Evolutionary conservation across 1,139 yeast genomes (phyloP).

Genomic region (Suhomyces guaymorum): DNA sequence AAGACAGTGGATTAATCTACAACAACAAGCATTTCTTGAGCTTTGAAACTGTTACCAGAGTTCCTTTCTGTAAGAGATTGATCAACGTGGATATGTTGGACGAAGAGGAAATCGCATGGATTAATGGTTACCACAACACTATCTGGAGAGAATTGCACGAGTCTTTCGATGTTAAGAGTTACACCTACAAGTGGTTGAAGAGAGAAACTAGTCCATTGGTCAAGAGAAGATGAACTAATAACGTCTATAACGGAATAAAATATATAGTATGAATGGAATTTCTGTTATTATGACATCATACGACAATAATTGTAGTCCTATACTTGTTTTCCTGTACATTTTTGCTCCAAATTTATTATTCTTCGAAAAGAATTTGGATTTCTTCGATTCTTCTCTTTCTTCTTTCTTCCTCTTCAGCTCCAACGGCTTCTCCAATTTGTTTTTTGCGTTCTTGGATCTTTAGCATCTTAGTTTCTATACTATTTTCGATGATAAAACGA

Average conservation of each 20-base stretch:
- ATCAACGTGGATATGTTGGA: conserved; percentile 61
- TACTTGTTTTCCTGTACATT: too few species aligned
- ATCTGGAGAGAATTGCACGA: conserved; percentile 60
- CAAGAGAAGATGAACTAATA: conserved; percentile 5
- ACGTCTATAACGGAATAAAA: too few species aligned
- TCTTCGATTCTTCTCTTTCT: conserved; percentile 77
- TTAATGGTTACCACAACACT: conserved; percentile 65
- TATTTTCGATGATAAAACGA: conserved; percentile 77
- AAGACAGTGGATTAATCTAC: conserved; percentile 46
- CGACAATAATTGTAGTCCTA: too few species aligned
- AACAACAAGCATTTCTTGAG: conserved; percentile 61
- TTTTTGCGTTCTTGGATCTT: conserved; percentile 84
- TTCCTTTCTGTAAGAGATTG: conserved; percentile 79
- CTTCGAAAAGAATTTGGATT: conserved; percentile 72
- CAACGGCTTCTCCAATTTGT: conserved; percentile 83
- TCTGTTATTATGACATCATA: too few species aligned
- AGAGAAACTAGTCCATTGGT: conserved; percentile 60
- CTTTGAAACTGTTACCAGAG: conserved; percentile 84
- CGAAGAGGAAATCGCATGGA: conserved; percentile 61
- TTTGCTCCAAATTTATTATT: conserved; percentile 26
- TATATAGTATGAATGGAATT: neutral
- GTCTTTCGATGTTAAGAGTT: conserved; percentile 49
- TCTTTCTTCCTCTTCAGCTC: conserved; percentile 75
- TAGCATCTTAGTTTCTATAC: conserved; percentile 91
- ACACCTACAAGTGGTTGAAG: conserved; percentile 70